Percentiles rank a stretch among this genome's conserved stretches.
These are phyloP conservation scores for Chondrostereum purpureum DNA, from an alignment of 1,284 basidiomycete species.

Conservation along the genomic window DNA sequence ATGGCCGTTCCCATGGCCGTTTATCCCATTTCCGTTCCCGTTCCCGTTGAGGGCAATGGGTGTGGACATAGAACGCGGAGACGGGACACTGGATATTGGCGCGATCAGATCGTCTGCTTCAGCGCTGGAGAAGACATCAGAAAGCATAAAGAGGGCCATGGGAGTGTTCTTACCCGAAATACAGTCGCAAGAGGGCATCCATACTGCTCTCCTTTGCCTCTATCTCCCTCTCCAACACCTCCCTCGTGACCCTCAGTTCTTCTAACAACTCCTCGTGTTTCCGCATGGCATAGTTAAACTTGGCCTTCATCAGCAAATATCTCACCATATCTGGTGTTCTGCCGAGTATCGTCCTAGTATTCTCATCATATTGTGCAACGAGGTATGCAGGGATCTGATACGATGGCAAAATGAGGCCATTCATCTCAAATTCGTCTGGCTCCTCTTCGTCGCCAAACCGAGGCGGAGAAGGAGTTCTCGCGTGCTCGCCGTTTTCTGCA, in stretches of 20 bases:
- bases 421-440: no score
- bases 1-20: no score
- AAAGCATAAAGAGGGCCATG: neutral
- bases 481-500: neutral
- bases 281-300: slow-evolving; percentile 53
- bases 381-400: slow-evolving; percentile 50
- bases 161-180: slow-evolving; percentile 4
- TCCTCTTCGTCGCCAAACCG: neutral
- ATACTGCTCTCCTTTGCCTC: slow-evolving; percentile 68
- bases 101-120: neutral
- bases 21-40: neutral
- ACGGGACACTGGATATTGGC: neutral
- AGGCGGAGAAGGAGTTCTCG: neutral
- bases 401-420: slow-evolving; percentile 17
- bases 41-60: neutral
- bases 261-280: slow-evolving; percentile 57
- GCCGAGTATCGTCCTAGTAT: slow-evolving; percentile 53
- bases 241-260: slow-evolving; percentile 49
- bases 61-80: neutral
- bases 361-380: slow-evolving; percentile 38
- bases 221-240: slow-evolving; percentile 90
- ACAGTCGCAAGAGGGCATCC: neutral
- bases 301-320: slow-evolving; percentile 77
- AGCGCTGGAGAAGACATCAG: neutral
- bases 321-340: slow-evolving; percentile 55